Evolutionary conservation across 1,284 basidiomycete species (phyloP).

Genomic region (Trichosporon inkin): DNA sequence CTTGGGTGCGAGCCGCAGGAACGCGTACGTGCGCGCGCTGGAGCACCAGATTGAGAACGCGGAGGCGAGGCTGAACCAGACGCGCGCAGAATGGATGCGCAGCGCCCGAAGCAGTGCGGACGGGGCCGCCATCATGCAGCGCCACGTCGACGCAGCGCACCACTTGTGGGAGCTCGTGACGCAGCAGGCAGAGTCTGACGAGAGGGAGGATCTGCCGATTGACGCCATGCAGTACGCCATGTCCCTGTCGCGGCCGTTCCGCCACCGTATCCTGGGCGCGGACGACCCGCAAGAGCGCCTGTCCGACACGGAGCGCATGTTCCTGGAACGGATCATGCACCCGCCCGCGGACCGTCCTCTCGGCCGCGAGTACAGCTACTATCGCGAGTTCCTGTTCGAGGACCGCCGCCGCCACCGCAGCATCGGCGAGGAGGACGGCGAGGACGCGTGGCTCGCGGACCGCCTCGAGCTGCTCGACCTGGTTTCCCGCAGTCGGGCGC

Average conservation of each 20-base stretch:
- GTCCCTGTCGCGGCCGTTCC: conserved; percentile 2
- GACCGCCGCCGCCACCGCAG: conserved; percentile 1
- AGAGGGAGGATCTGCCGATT: not conserved
- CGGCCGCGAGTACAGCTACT: conserved; percentile 16
- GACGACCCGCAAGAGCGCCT: not conserved
- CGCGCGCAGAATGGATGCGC: not conserved
- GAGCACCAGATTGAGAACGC: conserved; percentile 14
- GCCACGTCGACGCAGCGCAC: conserved; percentile 18
- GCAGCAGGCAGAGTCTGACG: conserved; percentile 1
- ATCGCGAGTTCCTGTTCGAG: conserved; percentile 18
- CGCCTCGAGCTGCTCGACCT: conserved; percentile 17
- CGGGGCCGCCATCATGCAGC: conserved; percentile 12
- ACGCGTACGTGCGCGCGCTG: conserved; percentile 7
- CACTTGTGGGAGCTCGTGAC: conserved; percentile 15
- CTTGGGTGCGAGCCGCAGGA: conserved; percentile 11
- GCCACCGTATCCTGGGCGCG: not conserved
- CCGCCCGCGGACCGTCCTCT: not conserved
- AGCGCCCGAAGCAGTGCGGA: conserved; percentile 6
- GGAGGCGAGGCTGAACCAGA: not conserved
- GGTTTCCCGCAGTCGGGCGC: conserved; percentile 11
- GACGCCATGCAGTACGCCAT: not conserved
- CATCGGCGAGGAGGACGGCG: not conserved
- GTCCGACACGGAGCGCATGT: conserved; percentile 12
- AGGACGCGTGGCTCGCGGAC: conserved; percentile 8
- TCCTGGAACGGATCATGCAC: conserved; percentile 10